phyloP scores from a whole-genome alignment of 2,329 filamentous ascomycete species.

The Cytospora leucostoma region DNA sequence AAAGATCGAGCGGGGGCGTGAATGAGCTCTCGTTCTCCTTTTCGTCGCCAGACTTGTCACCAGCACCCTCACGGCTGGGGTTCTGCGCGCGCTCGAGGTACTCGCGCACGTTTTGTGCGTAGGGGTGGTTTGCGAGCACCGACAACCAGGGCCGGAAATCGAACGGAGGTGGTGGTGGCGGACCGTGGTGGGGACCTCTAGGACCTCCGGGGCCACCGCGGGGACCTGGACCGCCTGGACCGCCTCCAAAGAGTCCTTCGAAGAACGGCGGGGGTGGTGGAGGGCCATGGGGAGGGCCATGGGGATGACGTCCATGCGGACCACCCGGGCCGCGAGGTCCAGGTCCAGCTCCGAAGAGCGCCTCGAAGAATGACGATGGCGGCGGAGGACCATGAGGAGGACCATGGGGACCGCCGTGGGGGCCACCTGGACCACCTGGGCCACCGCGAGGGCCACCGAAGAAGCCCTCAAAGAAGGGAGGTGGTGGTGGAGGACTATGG shows the following conservation, averaged over 20 bases:
- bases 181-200: constrained; percentile 7
- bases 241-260: constrained; percentile 24
- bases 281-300: constrained; percentile 12
- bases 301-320: constrained; percentile 6
- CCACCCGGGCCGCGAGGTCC: constrained; percentile 29
- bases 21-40: constrained; percentile 47
- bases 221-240: constrained; percentile 29
- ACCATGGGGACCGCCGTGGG: constrained; percentile 21
- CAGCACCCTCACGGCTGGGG: constrained; percentile 27
- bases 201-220: constrained; percentile 18
- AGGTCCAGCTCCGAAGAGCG: constrained; percentile 15
- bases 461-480: constrained; percentile 30
- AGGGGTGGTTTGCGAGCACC: constrained; percentile 44
- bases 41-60: constrained; percentile 29
- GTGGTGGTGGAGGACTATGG: constrained; percentile 30
- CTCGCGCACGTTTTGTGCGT: constrained; percentile 45
- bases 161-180: constrained; percentile 34
- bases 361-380: constrained; percentile 14
- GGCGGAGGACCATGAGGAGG: constrained; percentile 13
- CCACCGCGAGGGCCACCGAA: constrained; percentile 22
- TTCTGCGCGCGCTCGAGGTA: constrained; percentile 38
- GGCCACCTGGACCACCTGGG: constrained; percentile 21
- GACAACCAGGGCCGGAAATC: constrained; percentile 45
- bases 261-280: constrained; percentile 17
- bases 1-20: constrained; percentile 71